phyloP scores from a whole-genome alignment of 305 asterid species.

The Plantago lanceolata region DNA sequence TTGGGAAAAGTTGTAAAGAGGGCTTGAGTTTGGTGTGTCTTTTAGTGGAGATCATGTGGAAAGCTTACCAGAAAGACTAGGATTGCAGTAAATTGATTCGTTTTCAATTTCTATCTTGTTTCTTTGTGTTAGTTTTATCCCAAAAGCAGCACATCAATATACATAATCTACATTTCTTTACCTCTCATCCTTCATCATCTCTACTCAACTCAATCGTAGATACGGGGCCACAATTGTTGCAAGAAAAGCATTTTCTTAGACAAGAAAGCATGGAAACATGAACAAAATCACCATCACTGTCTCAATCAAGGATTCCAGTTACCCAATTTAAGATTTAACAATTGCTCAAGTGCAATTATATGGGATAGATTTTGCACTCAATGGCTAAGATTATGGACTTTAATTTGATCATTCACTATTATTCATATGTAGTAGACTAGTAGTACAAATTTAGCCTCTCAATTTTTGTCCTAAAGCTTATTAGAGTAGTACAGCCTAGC shows the following conservation, averaged over 20 bases:
- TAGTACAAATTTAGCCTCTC: not conserved
- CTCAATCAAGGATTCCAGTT: constrained; percentile 48
- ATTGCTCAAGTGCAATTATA: constrained; percentile 39
- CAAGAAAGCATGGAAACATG: constrained; percentile 54
- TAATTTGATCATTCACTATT: not conserved
- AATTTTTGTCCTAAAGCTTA: not conserved
- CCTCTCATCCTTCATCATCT: constrained; percentile 25
- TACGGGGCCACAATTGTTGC: constrained; percentile 41
- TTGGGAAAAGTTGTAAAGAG: constrained; percentile 22
- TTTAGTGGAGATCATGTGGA: constrained; percentile 50
- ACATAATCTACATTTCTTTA: constrained; percentile 27
- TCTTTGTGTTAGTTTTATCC: not conserved
- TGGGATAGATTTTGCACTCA: constrained; percentile 52
- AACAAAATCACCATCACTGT: constrained; percentile 42
- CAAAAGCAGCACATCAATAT: constrained; percentile 23
- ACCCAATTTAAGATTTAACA: constrained; percentile 27
- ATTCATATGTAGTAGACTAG: not conserved
- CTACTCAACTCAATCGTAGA: constrained; percentile 28
- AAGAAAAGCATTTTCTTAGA: constrained; percentile 35
- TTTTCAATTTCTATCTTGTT: not conserved
- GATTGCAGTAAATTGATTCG: not conserved
- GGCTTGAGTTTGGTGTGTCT: constrained; percentile 31
- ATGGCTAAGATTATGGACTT: constrained; percentile 34
- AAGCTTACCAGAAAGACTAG: constrained; percentile 18
- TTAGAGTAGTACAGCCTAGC: not conserved